Conservation (phyloP, 2,329 filamentous ascomycete genomes). For the Aphanocladium album region DNA sequence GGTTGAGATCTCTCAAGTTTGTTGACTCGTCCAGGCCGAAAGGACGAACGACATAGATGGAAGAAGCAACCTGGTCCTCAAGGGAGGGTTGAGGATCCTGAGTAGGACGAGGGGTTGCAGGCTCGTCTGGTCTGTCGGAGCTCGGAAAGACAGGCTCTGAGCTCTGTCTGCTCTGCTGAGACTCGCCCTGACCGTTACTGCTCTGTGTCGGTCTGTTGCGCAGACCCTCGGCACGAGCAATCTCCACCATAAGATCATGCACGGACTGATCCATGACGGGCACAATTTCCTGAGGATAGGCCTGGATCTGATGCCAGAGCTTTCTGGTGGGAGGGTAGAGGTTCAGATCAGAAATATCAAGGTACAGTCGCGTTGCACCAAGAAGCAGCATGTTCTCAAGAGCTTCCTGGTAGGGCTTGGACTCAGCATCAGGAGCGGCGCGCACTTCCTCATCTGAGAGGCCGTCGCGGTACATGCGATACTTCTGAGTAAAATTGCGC, state of each 20-base stretch:
- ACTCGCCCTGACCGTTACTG: conserved; percentile 42
- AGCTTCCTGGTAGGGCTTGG: conserved; percentile 78
- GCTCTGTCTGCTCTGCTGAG: conserved; percentile 50
- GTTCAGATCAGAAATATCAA: conserved; percentile 86
- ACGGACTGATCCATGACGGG: conserved; percentile 93
- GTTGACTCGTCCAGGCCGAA: conserved; percentile 82
- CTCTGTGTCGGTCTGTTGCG: conserved; percentile 59
- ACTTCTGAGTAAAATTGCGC: conserved; percentile 86
- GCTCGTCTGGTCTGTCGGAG: conserved; percentile 62
- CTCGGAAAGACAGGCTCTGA: conserved; percentile 74
- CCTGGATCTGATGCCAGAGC: conserved; percentile 90
- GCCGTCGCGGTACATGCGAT: conserved; percentile 88
- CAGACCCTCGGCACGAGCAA: conserved; percentile 75
- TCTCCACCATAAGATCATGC: conserved; percentile 87
- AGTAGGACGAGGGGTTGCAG: conserved; percentile 33
- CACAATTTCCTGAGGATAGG: conserved; percentile 93
- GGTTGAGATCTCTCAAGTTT: conserved; percentile 91
- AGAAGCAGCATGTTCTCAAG: conserved; percentile 88
- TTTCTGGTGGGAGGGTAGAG: conserved; percentile 89
- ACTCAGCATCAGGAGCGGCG: conserved; percentile 64
- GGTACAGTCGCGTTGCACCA: conserved; percentile 76
- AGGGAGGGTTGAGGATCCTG: conserved; percentile 52
- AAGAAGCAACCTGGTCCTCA: conserved; percentile 75
- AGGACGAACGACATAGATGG: conserved; percentile 79
- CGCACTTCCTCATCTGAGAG: conserved; percentile 70